Evolutionary conservation across 1,284 basidiomycete genomes (phyloP).

Genomic region (Tilletiopsis washingtonensis): DNA sequence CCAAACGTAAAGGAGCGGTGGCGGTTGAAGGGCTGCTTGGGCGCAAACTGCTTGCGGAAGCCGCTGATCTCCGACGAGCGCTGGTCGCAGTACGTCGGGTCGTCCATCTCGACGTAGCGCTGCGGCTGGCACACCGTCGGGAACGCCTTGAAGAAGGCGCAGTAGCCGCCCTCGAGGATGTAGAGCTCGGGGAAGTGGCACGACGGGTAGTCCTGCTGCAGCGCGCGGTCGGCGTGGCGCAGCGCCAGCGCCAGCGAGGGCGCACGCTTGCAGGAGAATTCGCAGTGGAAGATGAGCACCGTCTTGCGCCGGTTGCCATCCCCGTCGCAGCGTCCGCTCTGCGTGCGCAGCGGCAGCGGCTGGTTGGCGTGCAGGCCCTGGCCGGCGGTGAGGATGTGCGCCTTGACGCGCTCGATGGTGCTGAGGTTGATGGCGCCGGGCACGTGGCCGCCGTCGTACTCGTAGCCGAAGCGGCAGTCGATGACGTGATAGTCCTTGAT

Average conservation of each 20-base stretch:
- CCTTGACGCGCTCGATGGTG: constrained; percentile 70
- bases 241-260: constrained; percentile 95
- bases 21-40: constrained; percentile 6
- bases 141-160: constrained; percentile 67
- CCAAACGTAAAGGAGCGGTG: constrained; percentile 43
- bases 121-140: constrained; percentile 65
- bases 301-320: constrained; percentile 58
- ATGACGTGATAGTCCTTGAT: constrained; percentile 55
- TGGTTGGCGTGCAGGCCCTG: constrained; percentile 48
- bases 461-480: constrained; percentile 97
- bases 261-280: constrained; percentile 89
- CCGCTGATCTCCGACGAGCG: constrained; percentile 79
- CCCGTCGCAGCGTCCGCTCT: constrained; percentile 60
- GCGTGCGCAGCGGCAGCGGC: constrained; percentile 49
- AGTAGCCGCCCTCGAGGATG: constrained; percentile 92
- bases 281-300: constrained; percentile 92
- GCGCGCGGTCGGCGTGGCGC: constrained; percentile 75
- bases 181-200: constrained; percentile 96
- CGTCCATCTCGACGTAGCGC: constrained; percentile 88
- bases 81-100: constrained; percentile 69
- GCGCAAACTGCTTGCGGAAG: constrained; percentile 64
- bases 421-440: constrained; percentile 85
- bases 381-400: constrained; percentile 59
- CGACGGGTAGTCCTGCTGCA: constrained; percentile 80
- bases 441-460: constrained; percentile 88